phyloP scores from a whole-genome alignment of 2,329 filamentous ascomycete genomes.

The Alternaria sp. region DNA sequence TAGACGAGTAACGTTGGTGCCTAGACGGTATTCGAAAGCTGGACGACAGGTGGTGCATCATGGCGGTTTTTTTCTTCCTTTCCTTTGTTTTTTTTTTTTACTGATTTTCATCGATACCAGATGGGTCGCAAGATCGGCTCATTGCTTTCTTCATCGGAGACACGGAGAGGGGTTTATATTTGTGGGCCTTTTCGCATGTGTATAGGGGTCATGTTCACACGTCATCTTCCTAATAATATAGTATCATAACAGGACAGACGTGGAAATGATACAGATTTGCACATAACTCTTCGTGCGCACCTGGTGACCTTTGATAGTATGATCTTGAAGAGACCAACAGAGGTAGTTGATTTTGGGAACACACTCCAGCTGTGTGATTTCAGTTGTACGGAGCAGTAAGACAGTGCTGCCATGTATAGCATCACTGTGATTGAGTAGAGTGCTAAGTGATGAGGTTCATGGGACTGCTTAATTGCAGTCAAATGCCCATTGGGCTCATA shows the following conservation, averaged over 20 bases:
- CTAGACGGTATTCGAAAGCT: neutral
- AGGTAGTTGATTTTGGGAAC: neutral
- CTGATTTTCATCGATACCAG: slow-evolving; percentile 33
- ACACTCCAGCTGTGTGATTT: neutral
- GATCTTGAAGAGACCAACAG: neutral
- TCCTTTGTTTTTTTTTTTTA: neutral
- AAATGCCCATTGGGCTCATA: neutral
- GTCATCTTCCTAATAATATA: slow-evolving; percentile 12
- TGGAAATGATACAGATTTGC: slow-evolving; percentile 6
- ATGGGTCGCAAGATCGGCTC: slow-evolving; percentile 12
- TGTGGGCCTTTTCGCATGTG: slow-evolving; percentile 11
- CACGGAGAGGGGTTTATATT: slow-evolving; percentile 7
- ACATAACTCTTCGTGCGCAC: neutral
- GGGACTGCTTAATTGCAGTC: neutral
- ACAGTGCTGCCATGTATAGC: neutral
- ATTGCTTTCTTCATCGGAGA: slow-evolving; percentile 3
- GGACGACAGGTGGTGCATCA: slow-evolving; percentile 22
- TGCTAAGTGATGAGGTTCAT: neutral
- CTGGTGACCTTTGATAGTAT: neutral
- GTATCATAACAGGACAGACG: slow-evolving; percentile 14
- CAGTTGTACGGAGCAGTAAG: neutral
- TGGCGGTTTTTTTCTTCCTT: slow-evolving; percentile 23
- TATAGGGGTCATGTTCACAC: slow-evolving; percentile 6
- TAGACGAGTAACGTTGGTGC: slow-evolving; percentile 22
- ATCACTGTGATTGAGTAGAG: neutral